Evolutionary conservation across 352 stramenopile genomes (phyloP).

Genomic region (Albugo candida): DNA sequence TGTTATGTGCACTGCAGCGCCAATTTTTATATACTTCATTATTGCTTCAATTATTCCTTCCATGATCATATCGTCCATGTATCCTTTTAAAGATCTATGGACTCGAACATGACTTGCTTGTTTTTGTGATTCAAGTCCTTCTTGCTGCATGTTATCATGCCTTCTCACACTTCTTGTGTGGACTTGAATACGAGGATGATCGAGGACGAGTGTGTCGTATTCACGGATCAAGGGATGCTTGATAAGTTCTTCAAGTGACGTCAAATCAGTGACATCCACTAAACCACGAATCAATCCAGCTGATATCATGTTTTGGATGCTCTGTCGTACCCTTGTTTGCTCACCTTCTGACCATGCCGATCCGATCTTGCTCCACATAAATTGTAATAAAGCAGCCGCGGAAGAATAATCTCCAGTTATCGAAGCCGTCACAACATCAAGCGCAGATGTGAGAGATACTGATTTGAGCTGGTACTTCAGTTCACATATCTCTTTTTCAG

Average conservation of each 20-base stretch:
- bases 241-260: conserved; percentile 62
- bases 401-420: conserved; percentile 60
- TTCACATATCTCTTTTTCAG: conserved; percentile 58
- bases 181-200: conserved; percentile 28
- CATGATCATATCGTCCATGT: conserved; percentile 74
- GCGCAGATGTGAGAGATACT: conserved; percentile 43
- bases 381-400: conserved; percentile 49
- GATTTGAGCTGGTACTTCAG: conserved; percentile 66
- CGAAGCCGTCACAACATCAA: conserved; percentile 64
- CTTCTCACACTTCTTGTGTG: conserved; percentile 32
- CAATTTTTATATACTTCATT: conserved; percentile 47
- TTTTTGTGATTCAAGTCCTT: conserved; percentile 15
- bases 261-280: conserved; percentile 34
- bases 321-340: conserved; percentile 66
- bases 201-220: conserved; percentile 51
- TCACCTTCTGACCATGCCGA: conserved; percentile 66
- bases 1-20: conserved; percentile 58
- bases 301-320: conserved; percentile 75
- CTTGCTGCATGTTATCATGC: conserved; percentile 13
- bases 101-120: conserved; percentile 50
- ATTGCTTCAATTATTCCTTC: conserved; percentile 54
- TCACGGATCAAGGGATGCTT: conserved; percentile 27
- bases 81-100: conserved; percentile 58
- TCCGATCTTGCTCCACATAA: conserved; percentile 69
- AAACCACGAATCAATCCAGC: conserved; percentile 57